Base-by-base conservation (phyloP, 768 basidiomycete genomes). In the Serendipita vermifera region DNA sequence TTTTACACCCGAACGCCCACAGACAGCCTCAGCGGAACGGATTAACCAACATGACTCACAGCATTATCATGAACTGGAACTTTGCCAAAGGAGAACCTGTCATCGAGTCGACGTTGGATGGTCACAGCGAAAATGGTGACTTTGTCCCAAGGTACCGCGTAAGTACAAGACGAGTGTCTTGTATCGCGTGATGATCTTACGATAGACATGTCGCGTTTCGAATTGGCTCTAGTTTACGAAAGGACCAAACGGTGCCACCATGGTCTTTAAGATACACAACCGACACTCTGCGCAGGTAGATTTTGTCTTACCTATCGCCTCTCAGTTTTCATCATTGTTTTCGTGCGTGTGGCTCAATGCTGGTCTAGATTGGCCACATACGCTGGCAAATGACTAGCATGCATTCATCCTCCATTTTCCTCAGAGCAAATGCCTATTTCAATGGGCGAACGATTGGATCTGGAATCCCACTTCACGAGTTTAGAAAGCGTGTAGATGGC, bases 251-350 rank as follows among this genome's bases (percentile, higher is more conserved):
- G 46, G 46, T n/a, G 46, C 46, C 17, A 51, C 46, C 5, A 15
- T 51, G 46, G 46, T 51, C 17, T 51, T 27, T 31, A 51, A 51
- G 17, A 51, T 51, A 9, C 46, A 51, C 46, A 51, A 51, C 32
- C 46, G 46, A 9, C 17, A 22, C 46, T 22, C 46, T 5, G 26
- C 46, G 17, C 39, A 17, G 39, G 39, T 41, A 41, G 17, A 26
- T 41, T n/a, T n/a, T n/a, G 7, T n/a, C 39, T n/a, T n/a, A n/a
- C n/a, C n/a, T n/a, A n/a, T n/a, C n/a, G n/a, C n/a, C n/a, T n/a
- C n/a, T n/a, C n/a, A n/a, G n/a, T n/a, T n/a, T n/a, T n/a, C n/a
- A n/a, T n/a, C n/a, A n/a, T n/a, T n/a, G n/a, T n/a, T n/a, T n/a
- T n/a, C n/a, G n/a, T n/a, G n/a, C n/a, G n/a, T n/a, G n/a, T n/a